Conservation (phyloP, 2,329 filamentous ascomycete species). For the Verticillium nonalfalfae region DNA sequence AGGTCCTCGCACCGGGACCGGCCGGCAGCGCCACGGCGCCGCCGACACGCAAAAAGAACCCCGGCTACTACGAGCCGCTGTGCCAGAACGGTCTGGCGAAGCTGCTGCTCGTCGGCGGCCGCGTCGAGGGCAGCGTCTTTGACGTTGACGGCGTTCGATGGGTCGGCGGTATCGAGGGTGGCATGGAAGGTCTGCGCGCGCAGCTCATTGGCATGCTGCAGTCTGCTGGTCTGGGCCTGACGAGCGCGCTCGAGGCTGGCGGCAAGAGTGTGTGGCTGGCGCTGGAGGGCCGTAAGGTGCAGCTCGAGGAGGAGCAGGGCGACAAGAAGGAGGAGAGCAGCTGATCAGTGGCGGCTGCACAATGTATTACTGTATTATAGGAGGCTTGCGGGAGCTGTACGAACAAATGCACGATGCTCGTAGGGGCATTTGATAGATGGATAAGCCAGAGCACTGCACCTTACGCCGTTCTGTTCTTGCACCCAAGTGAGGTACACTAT, state of each 20-base stretch:
- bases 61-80: constrained; percentile 71
- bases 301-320: constrained; percentile 66
- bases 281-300: constrained; percentile 72
- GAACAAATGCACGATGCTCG: background rate
- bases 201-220: constrained; percentile 80
- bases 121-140: constrained; percentile 80
- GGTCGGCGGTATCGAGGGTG: constrained; percentile 71
- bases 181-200: constrained; percentile 71
- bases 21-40: constrained; percentile 61
- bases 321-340: constrained; percentile 15
- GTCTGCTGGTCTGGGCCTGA: constrained; percentile 70
- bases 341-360: background rate
- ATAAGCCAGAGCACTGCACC: background rate
- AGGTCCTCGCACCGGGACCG: constrained; percentile 66
- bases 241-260: constrained; percentile 71
- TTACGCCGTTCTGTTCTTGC: background rate
- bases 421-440: background rate
- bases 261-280: constrained; percentile 81
- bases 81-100: constrained; percentile 84
- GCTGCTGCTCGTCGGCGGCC: constrained; percentile 76
- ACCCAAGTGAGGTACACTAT: no score
- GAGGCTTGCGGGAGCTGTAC: background rate
- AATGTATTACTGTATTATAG: constrained; percentile 13
- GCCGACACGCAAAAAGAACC: constrained; percentile 68
- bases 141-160: constrained; percentile 63